These are phyloP conservation scores for Diplodia intermedia DNA, from an alignment of 2,329 filamentous ascomycete species.

Conservation along the genomic window DNA sequence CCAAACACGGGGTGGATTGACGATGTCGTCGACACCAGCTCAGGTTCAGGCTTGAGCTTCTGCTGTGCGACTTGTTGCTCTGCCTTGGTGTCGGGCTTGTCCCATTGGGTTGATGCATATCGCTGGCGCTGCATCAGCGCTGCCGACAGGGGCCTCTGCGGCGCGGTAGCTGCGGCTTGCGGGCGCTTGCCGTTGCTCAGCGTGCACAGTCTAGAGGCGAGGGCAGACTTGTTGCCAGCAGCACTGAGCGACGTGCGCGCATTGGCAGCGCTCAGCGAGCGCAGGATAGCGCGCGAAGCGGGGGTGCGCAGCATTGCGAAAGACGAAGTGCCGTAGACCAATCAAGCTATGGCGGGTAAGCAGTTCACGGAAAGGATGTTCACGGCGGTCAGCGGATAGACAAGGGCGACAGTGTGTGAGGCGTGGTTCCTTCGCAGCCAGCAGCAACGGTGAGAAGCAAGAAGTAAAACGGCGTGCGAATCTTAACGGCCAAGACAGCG, in stretches of 20 bases:
- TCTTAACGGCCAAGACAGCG: background rate
- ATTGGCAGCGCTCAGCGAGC: constrained; percentile 38
- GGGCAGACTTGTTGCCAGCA: constrained; percentile 35
- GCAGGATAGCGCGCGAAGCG: constrained; percentile 45
- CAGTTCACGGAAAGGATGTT: background rate
- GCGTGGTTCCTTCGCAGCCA: background rate
- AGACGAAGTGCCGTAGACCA: constrained; percentile 25
- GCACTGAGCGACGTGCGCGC: constrained; percentile 32
- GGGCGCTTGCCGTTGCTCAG: constrained; percentile 37
- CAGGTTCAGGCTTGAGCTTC: constrained; percentile 66
- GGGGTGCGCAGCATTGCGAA: constrained; percentile 46
- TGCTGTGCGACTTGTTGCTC: constrained; percentile 63
- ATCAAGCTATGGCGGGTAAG: constrained; percentile 33
- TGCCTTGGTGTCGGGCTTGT: constrained; percentile 61
- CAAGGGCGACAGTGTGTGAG: constrained; percentile 31
- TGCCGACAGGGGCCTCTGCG: constrained; percentile 37
- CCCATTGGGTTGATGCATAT: constrained; percentile 42
- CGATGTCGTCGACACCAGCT: constrained; percentile 66
- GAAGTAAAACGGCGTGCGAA: constrained; percentile 2
- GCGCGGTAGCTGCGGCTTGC: constrained; percentile 36
- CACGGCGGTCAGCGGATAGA: constrained; percentile 35
- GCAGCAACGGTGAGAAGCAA: background rate
- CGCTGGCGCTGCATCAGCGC: constrained; percentile 71
- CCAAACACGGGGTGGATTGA: constrained; percentile 50
- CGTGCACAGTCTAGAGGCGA: constrained; percentile 47